Evolutionary conservation across 73 alveolate genomes (phyloP).

Genomic region (Blepharisma stoltei): DNA sequence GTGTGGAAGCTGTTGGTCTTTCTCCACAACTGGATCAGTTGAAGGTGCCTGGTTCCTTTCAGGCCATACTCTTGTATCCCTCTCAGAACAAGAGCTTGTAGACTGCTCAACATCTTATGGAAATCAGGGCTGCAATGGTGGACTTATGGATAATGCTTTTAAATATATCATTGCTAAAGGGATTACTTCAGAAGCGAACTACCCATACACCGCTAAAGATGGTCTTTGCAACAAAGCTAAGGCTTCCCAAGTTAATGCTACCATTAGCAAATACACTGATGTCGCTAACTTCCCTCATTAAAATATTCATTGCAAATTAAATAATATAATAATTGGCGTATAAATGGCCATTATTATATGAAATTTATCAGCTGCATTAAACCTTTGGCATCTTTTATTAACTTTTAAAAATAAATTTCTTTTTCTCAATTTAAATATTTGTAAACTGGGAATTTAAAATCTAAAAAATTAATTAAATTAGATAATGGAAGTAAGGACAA

Average conservation of each 20-base stretch:
- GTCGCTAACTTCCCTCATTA: no score
- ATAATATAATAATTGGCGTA: no score
- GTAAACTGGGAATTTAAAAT: no score
- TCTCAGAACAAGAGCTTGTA: conserved; percentile 61
- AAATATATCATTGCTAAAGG: conserved; percentile 31
- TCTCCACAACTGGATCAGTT: conserved; percentile 62
- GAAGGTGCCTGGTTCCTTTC: conserved; percentile 44
- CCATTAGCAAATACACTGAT: conserved; percentile 14
- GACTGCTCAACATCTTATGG: conserved; percentile 54
- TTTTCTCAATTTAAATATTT: no score
- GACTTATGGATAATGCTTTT: conserved; percentile 41
- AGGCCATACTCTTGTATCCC: conserved; percentile 23
- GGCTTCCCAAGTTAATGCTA: background rate
- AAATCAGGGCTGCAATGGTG: conserved; percentile 67
- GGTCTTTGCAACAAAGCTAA: conserved; percentile 33
- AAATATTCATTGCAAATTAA: no score
- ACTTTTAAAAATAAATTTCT: no score
- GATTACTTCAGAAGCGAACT: conserved; percentile 63
- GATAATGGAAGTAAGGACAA: no score
- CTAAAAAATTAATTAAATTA: no score
- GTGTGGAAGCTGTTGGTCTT: conserved; percentile 92
- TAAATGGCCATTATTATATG: no score
- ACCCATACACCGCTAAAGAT: conserved; percentile 68
- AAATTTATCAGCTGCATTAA: no score
- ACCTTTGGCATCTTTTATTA: no score